phyloP scores from a whole-genome alignment of 2,329 filamentous ascomycete genomes.

The Paracoccidioides lutzii region DNA sequence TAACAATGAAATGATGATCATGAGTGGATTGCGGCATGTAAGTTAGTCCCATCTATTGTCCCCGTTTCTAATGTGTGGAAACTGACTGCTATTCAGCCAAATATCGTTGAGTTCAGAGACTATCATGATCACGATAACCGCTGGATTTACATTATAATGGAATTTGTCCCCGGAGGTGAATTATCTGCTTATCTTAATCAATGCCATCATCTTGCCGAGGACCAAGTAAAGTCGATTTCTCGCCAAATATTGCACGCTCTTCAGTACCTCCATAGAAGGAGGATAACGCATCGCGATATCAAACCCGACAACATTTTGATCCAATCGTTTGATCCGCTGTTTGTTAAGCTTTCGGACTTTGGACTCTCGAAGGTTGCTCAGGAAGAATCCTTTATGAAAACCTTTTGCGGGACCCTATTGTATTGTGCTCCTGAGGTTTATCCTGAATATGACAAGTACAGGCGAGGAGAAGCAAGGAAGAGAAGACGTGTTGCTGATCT shows the following conservation, averaged over 20 bases:
- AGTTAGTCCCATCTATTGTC: constrained; percentile 24
- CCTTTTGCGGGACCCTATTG: constrained; percentile 87
- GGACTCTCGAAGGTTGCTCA: constrained; percentile 90
- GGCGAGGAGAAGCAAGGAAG: constrained; percentile 48
- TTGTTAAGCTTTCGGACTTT: constrained; percentile 90
- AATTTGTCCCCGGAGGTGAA: constrained; percentile 73
- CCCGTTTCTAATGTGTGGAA: constrained; percentile 5
- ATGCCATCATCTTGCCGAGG: constrained; percentile 52
- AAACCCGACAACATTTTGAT: constrained; percentile 97
- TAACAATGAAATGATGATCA: constrained; percentile 94
- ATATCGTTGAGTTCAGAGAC: constrained; percentile 86
- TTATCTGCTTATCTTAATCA: constrained; percentile 59
- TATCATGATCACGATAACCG: constrained; percentile 65
- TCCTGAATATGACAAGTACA: constrained; percentile 59
- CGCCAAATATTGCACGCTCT: constrained; percentile 60
- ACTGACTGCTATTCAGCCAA: constrained; percentile 40
- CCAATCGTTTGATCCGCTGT: constrained; percentile 55
- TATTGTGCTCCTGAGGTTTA: constrained; percentile 98
- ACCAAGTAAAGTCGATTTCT: constrained; percentile 57
- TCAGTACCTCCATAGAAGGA: constrained; percentile 71
- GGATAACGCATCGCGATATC: constrained; percentile 95
- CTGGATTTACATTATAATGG: constrained; percentile 96
- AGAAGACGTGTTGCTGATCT: constrained; percentile 43
- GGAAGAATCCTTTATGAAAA: constrained; percentile 83
- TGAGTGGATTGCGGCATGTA: constrained; percentile 73